These are phyloP conservation scores for Glomus cerebriforme DNA, from an alignment of 192 early-diverging fungal genomes.

Conservation along the genomic window DNA sequence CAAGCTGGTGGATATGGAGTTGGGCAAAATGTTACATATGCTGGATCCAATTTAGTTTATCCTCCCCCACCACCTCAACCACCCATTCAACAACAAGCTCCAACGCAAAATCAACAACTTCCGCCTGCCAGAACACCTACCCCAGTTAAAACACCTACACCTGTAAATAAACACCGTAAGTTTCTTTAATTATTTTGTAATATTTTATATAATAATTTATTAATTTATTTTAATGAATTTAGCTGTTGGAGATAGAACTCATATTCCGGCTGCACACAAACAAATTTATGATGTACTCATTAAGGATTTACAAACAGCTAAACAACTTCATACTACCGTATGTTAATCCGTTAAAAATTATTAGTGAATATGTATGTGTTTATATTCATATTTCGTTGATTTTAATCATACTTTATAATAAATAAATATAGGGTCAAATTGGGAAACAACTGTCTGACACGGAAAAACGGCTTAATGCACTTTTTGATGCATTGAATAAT, in stretches of 20 bases:
- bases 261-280: conserved; percentile 76
- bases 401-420: not conserved
- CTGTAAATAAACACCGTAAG: conserved; percentile 61
- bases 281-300: conserved; percentile 56
- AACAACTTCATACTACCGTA: conserved; percentile 50
- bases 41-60: not conserved
- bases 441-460: conserved; percentile 81
- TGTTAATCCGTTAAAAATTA: conserved; percentile 17
- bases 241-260: conserved; percentile 82
- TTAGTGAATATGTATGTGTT: no score
- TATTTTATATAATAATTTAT: not conserved
- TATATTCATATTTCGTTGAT: no score
- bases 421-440: conserved; percentile 57
- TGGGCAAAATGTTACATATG: conserved; percentile 23
- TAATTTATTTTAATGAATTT: not conserved
- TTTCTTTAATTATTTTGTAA: conserved; percentile 5
- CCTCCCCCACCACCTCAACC: conserved; percentile 35
- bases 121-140: conserved; percentile 41
- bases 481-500: conserved; percentile 90
- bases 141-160: conserved; percentile 48
- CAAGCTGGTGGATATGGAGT: not conserved
- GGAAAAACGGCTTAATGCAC: conserved; percentile 72
- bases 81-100: conserved; percentile 37
- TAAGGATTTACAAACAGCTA: conserved; percentile 54
- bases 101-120: conserved; percentile 35